Percentiles rank a stretch among this genome's conserved stretches.
These are phyloP conservation scores for Fusarium sterilihyphosum DNA, from an alignment of 2,329 filamentous ascomycete genomes.

Conservation along the genomic window DNA sequence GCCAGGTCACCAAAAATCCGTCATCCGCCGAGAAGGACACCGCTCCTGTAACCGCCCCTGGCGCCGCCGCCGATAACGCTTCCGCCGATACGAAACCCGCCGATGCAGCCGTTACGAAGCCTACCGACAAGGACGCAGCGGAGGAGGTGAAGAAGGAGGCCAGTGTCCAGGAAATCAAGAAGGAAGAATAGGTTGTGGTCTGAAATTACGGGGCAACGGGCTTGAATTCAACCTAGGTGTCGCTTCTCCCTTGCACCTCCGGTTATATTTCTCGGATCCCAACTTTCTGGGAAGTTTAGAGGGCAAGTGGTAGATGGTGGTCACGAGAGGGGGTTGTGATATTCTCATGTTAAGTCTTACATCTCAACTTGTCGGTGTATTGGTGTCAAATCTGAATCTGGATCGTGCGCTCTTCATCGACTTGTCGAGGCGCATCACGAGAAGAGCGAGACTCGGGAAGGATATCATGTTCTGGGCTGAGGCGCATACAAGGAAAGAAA, in stretches of 20 bases:
- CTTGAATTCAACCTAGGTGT: slow-evolving; percentile 23
- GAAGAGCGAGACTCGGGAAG: slow-evolving; percentile 24
- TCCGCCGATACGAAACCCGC: slow-evolving; percentile 41
- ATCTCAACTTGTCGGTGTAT: slow-evolving; percentile 43
- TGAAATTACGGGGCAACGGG: slow-evolving; percentile 25
- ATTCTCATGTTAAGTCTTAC: slow-evolving; percentile 44
- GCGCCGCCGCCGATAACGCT: slow-evolving; percentile 31
- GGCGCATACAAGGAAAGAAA: slow-evolving; percentile 26
- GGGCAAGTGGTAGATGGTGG: slow-evolving; percentile 20
- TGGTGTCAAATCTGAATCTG: slow-evolving; percentile 39
- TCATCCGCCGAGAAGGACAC: slow-evolving; percentile 42
- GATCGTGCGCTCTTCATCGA: slow-evolving; percentile 26
- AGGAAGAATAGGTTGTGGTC: slow-evolving; percentile 51
- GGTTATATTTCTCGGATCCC: slow-evolving; percentile 35
- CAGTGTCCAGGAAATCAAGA: slow-evolving; percentile 45
- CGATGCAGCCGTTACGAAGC: slow-evolving; percentile 33
- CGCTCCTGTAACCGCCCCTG: slow-evolving; percentile 37
- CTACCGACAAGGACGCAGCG: slow-evolving; percentile 30
- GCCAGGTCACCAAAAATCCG: slow-evolving; percentile 76
- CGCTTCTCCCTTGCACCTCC: slow-evolving; percentile 22
- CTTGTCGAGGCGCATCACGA: slow-evolving; percentile 22
- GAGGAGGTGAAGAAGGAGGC: slow-evolving; percentile 42
- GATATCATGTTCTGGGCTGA: slow-evolving; percentile 12
- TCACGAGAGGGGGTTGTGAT: slow-evolving; percentile 35
- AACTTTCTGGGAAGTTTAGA: slow-evolving; percentile 14